phyloP scores from a whole-genome alignment of 345 rosid genomes.

The Arabis hirsuta region DNA sequence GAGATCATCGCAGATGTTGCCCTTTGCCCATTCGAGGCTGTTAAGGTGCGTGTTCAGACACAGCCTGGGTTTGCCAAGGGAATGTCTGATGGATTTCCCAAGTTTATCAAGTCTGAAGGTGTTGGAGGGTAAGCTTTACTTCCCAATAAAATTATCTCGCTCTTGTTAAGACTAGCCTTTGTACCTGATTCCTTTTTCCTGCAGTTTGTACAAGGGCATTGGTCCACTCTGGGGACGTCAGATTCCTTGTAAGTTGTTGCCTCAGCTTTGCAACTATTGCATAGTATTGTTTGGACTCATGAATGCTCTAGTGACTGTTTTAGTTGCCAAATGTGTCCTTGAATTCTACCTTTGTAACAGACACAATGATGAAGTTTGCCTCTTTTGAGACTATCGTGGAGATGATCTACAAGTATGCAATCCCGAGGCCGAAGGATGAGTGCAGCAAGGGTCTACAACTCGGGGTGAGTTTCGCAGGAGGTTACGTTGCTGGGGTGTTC shows the following conservation, averaged over 20 bases:
- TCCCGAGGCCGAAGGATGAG: constrained; percentile 83
- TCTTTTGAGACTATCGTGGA: constrained; percentile 93
- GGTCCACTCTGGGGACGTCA: constrained; percentile 99
- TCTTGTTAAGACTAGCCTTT: not conserved
- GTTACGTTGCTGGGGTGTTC: constrained; percentile 83
- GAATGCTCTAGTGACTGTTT: not conserved
- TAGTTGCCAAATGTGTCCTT: not conserved
- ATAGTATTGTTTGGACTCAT: not conserved
- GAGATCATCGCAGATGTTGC: constrained; percentile 92
- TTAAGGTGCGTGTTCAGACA: constrained; percentile 95
- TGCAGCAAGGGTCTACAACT: constrained; percentile 88
- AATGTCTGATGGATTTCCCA: constrained; percentile 86
- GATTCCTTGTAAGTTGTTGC: constrained; percentile 80
- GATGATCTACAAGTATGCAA: constrained; percentile 78
- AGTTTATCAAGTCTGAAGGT: constrained; percentile 87
- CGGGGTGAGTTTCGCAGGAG: constrained; percentile 90
- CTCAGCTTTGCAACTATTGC: constrained; percentile 23
- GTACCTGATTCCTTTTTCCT: not conserved
- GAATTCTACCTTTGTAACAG: constrained; percentile 41
- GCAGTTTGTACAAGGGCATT: constrained; percentile 92
- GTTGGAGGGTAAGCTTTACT: constrained; percentile 60
- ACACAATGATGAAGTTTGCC: constrained; percentile 99
- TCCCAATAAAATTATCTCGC: not conserved
- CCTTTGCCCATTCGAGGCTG: constrained; percentile 97
- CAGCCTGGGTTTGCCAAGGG: constrained; percentile 99